phyloP scores from a whole-genome alignment of 2,329 filamentous ascomycete species.

The Aureobasidium sp. region DNA sequence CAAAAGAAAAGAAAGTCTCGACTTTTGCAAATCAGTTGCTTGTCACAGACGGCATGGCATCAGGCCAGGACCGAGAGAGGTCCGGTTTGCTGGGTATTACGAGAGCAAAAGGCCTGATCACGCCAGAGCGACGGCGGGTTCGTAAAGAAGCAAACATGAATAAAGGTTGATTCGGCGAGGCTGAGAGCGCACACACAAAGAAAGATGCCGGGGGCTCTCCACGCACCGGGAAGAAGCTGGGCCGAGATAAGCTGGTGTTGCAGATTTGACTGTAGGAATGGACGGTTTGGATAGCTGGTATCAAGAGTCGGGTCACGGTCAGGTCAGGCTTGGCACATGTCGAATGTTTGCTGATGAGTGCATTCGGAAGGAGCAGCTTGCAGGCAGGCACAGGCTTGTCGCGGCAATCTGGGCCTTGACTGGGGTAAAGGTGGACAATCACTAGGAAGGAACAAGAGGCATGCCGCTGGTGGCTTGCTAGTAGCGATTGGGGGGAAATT shows the following conservation, averaged over 20 bases:
- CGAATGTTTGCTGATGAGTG: conserved; percentile 3
- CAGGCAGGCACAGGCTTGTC: background rate
- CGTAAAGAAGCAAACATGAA: conserved; percentile 2
- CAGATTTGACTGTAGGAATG: background rate
- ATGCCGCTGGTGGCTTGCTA: conserved; percentile 1
- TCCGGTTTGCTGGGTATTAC: conserved; percentile 3
- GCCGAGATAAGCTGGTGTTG: background rate
- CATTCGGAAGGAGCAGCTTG: background rate
- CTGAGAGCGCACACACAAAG: background rate
- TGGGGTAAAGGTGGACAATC: background rate
- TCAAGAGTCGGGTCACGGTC: background rate
- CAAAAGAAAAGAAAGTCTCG: background rate
- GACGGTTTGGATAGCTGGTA: background rate
- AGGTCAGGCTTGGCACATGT: background rate
- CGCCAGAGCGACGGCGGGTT: background rate
- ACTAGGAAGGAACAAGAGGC: background rate
- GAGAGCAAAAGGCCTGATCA: conserved; percentile 4
- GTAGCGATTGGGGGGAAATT: background rate
- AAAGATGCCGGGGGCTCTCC: background rate
- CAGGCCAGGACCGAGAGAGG: background rate
- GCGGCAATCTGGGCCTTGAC: background rate
- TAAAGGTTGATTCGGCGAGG: background rate
- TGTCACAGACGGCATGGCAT: background rate
- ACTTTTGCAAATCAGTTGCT: conserved; percentile 5
- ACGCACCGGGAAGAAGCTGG: background rate